Evolutionary conservation across 495 filamentous ascomycete species (phyloP).

Genomic region (Opeltia flavorubescens): DNA sequence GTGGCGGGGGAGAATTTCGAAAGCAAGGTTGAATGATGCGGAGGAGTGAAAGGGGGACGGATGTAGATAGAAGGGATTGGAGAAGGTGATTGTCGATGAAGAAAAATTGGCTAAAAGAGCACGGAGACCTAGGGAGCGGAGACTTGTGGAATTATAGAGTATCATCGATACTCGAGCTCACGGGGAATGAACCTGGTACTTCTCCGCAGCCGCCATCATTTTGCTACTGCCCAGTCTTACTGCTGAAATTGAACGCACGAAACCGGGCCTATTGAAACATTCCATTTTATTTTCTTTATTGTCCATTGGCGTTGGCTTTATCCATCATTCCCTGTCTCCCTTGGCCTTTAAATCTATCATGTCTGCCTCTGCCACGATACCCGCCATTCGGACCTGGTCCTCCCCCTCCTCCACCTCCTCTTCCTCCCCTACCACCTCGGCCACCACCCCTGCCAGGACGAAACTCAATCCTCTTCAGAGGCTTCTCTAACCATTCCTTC

Average conservation of each 20-base stretch:
- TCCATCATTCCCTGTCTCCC: slow-evolving; percentile 13
- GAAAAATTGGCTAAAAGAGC: background rate
- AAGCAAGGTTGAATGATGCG: slow-evolving; percentile 65
- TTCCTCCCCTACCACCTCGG: slow-evolving; percentile 12
- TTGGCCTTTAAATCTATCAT: slow-evolving; percentile 14
- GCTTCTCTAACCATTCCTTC: slow-evolving; percentile 38
- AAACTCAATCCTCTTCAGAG: slow-evolving; percentile 42
- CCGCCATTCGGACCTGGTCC: slow-evolving; percentile 2
- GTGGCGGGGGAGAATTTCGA: slow-evolving; percentile 96
- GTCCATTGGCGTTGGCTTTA: too few species aligned
- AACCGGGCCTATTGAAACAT: background rate
- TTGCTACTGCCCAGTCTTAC: too few species aligned
- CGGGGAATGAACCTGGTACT: too few species aligned
- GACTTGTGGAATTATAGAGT: too few species aligned
- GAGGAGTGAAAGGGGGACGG: background rate
- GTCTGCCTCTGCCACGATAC: slow-evolving; percentile 12
- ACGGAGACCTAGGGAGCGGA: too few species aligned
- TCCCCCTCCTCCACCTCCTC: slow-evolving; percentile 12
- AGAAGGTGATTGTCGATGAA: background rate
- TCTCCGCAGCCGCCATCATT: too few species aligned
- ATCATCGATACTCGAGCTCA: too few species aligned
- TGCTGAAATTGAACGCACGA: too few species aligned
- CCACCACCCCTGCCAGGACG: slow-evolving; percentile 27
- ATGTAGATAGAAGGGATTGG: background rate
- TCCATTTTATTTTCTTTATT: background rate